phyloP scores from a whole-genome alignment of 2,329 filamentous ascomycete species.

The Trichoderma simmonsii region DNA sequence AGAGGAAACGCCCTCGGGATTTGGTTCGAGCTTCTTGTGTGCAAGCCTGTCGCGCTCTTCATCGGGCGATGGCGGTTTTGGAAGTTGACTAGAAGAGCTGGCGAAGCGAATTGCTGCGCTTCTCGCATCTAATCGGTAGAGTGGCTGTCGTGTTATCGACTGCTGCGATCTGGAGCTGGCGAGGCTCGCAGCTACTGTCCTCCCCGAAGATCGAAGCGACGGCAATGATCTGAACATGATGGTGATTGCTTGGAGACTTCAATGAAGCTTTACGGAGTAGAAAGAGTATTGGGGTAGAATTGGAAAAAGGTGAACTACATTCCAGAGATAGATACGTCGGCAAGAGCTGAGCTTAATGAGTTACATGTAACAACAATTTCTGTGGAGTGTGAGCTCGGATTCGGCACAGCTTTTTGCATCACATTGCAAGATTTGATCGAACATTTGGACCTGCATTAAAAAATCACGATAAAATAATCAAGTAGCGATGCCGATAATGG shows the following conservation, averaged over 20 bases:
- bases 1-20: slow-evolving; percentile 57
- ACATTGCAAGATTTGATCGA: background rate
- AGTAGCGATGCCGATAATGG: background rate
- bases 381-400: background rate
- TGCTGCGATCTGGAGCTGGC: slow-evolving; percentile 18
- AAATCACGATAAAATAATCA: background rate
- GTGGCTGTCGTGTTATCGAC: slow-evolving; percentile 26
- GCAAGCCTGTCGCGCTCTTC: slow-evolving; percentile 54
- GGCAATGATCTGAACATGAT: slow-evolving; percentile 32
- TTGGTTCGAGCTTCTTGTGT: slow-evolving; percentile 53
- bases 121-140: background rate
- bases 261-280: background rate
- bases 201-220: background rate
- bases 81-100: slow-evolving; percentile 23
- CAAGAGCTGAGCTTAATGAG: background rate
- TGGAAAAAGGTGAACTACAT: background rate
- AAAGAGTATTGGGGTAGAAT: background rate
- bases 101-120: background rate
- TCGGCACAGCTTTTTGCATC: background rate
- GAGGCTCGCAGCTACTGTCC: background rate
- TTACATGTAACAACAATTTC: background rate
- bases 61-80: slow-evolving; percentile 40
- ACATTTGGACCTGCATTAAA: background rate
- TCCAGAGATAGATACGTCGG: background rate
- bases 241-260: background rate